These are phyloP conservation scores for Pythium utonaiense DNA, from an alignment of 352 stramenopile species.

Conservation along the genomic window DNA sequence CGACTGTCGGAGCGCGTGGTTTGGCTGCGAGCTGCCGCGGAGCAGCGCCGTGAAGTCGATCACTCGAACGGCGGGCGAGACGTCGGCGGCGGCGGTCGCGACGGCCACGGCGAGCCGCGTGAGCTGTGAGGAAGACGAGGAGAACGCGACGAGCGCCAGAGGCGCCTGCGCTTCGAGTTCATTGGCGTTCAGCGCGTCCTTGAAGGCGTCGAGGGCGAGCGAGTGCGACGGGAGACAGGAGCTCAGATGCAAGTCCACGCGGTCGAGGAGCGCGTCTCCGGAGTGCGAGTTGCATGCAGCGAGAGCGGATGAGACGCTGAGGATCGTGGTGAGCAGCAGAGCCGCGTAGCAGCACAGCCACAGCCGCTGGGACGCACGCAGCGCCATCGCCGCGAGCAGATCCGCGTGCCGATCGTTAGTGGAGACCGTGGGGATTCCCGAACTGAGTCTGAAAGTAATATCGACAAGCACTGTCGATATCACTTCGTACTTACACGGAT, in stretches of 20 bases:
- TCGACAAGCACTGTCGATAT: background rate
- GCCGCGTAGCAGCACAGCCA: background rate
- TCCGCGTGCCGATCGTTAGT: no score
- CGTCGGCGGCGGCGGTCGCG: constrained; percentile 25
- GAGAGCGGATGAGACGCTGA: background rate
- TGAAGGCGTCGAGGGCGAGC: constrained; percentile 32
- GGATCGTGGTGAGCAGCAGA: background rate
- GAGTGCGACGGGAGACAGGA: constrained; percentile 30
- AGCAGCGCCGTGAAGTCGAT: constrained; percentile 29
- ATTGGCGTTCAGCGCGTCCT: constrained; percentile 42
- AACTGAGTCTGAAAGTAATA: background rate
- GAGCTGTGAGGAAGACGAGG: constrained; percentile 36
- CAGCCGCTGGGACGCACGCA: background rate
- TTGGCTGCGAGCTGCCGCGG: constrained; percentile 9
- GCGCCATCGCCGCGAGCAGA: background rate
- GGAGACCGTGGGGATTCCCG: background rate
- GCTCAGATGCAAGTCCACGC: constrained; percentile 37
- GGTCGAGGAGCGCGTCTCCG: constrained; percentile 38
- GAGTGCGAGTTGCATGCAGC: constrained; percentile 1
- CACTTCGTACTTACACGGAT: background rate
- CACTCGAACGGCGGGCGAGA: constrained; percentile 17
- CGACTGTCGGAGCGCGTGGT: constrained; percentile 44
- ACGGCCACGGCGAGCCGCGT: constrained; percentile 31
- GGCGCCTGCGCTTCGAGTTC: constrained; percentile 47
- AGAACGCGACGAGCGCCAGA: constrained; percentile 52